Evolutionary conservation across 2,329 filamentous ascomycete species (phyloP), one percentile per base, ranked within the genome.

Genomic region (Monilinia vaccinii-corymbosi): DNA sequence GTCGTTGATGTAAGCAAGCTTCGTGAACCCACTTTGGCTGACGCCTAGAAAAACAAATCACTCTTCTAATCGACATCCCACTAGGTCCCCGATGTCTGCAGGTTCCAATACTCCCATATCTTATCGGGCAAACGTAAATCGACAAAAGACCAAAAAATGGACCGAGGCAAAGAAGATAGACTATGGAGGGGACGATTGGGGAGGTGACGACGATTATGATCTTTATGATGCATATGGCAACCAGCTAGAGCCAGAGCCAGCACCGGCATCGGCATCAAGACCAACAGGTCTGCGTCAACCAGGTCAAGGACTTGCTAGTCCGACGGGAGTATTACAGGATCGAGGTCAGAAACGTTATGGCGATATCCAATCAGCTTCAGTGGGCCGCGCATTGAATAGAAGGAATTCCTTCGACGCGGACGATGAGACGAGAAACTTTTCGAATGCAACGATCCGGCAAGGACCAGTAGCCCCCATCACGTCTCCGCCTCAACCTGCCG

Each of bases 181-280:
- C 71, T 97, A 97, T 71, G 92, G 93, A 69, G 93, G 92, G 64
- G 91, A 95, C 69, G 93, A 96, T 70, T 97, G 93, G 92, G 93
- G 91, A 40, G 84, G 87, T 40, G 82, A 86, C 10, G 81, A 83
- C 61, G 81, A 84, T n/a, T 81, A 85, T 36, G 75, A 84, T 58
- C 74, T 77, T 52, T 59, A 59, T 46, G 48, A 59, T 53, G 56
- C 28, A 21, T 53, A 52, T 23, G 48, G 51, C 31, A 73, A 75
- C 40, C 73, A 74, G 31, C 73, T 76, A 53, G 73, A 74, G 31
- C 73, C 76, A 53, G 75, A 77, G 14, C 67, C 74, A 23, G 59
- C 71, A 46, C 44, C 51, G 3, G 50, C 28, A 32, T 28, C 52
- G 6, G 67, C 73, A 1, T 66, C 72, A n/a, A 73, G 72, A 60